Evolutionary conservation across 305 asterid genomes (phyloP), one percentile per base, ranked within the genome.

Genomic region (Fraxinus xanthoxyloides): DNA sequence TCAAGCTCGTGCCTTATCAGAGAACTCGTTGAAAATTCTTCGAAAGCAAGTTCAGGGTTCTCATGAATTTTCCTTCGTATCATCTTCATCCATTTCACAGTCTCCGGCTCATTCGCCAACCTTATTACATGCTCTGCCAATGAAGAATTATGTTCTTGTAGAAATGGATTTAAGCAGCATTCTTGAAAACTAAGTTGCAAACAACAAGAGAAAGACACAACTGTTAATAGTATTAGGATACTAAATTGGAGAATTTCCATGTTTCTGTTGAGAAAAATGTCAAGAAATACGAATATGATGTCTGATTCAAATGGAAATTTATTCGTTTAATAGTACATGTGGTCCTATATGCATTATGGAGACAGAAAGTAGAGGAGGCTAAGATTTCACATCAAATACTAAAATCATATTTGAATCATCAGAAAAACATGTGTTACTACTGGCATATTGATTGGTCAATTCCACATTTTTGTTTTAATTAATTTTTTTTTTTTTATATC

Each of bases 11-110:
- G 80, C 76, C 89, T 85, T 0, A 90, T 72, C 2, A 90, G 81
- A 19, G 88, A 83, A 79, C 93, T 88, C 0, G 93, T 90, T n/a
- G 79, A 77, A 17, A 87, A 81, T 80, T 90, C 93, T 76, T 90
- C 84, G 31, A 84, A 90, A 32, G 88, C 91, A 75, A 90, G 89
- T 54, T 90, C 93, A 0, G 93, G 93, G 72, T 88, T 88, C 87
- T 30, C 67, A 54, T 90, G 93, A 54, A 90, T 87, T 34, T 90
- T 83, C 31, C 93, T 84, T 72, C 91, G 77, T 21, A 88, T 56
- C 67, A 79, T 74, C 84, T 7, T 82, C 93, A 88, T 83, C 93
- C 91, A 87, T n/a, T 56, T 36, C 80, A 78, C 80, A 32, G 35
- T 88, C 59, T 81, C 86, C 0, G 46, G 76, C 40, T 79, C 74